Percentiles rank a stretch among this genome's conserved stretches.
Evolutionary conservation across 495 filamentous ascomycete genomes (phyloP).

Genomic region (Clohesyomyces aquaticus): DNA sequence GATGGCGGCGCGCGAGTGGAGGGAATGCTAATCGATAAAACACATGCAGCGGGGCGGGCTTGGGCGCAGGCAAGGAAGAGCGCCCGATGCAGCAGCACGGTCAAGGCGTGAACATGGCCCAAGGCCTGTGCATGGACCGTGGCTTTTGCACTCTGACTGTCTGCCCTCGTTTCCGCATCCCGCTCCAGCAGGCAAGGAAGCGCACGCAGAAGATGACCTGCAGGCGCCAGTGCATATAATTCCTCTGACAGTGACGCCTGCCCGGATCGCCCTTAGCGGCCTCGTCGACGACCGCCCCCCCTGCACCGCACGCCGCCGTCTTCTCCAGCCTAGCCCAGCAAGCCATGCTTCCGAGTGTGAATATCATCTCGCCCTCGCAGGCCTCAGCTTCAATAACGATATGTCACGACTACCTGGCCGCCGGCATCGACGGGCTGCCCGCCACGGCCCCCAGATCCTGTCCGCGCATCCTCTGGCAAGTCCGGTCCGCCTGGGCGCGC

Average conservation of each 20-base stretch:
- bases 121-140: slow-evolving; percentile 3
- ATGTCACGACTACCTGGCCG: too few relatives aligned
- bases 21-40: background rate
- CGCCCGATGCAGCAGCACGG: background rate
- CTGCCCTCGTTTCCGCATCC: slow-evolving; percentile 1
- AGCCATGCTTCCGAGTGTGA: too few relatives aligned
- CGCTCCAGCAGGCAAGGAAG: slow-evolving; percentile 10
- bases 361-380: too few relatives aligned
- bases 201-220: slow-evolving; percentile 6
- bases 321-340: too few relatives aligned
- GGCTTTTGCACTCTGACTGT: slow-evolving; percentile 8
- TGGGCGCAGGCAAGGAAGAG: background rate
- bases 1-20: background rate
- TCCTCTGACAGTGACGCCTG: slow-evolving; percentile 22
- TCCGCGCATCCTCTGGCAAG: background rate
- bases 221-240: background rate
- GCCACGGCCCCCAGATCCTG: background rate
- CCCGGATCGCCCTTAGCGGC: slow-evolving; percentile 15
- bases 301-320: too few relatives aligned
- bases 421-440: too few relatives aligned
- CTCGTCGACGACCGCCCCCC: background rate
- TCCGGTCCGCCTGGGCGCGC: slow-evolving; percentile 9
- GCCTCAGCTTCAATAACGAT: too few relatives aligned
- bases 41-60: slow-evolving; percentile 5
- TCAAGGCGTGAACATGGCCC: background rate